Percentiles rank a stretch among this genome's conserved stretches.
Conservation (phyloP, 2,329 filamentous ascomycete genomes). For the Thielaviopsis punctulata region DNA sequence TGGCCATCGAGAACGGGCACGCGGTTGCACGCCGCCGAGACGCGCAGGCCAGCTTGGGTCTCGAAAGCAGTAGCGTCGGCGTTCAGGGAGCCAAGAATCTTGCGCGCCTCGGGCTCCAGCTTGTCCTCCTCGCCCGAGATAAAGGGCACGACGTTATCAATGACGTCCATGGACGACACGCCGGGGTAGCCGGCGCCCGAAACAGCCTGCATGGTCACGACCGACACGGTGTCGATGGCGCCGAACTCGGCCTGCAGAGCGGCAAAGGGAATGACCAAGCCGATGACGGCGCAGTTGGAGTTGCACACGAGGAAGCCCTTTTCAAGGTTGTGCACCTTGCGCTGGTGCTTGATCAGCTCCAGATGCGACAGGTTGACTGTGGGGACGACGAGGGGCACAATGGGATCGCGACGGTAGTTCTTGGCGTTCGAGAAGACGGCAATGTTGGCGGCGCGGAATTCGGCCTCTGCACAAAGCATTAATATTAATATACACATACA, state of each 20-base stretch:
- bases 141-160: conserved; percentile 91
- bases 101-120: conserved; percentile 82
- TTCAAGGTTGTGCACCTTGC: conserved; percentile 50
- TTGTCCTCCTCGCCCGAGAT: conserved; percentile 94
- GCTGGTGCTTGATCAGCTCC: conserved; percentile 76
- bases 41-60: conserved; percentile 55
- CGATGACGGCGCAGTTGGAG: conserved; percentile 95
- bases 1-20: conserved; percentile 93
- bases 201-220: conserved; percentile 90
- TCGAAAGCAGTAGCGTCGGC: conserved; percentile 54
- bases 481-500: not conserved
- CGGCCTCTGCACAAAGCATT: conserved; percentile 47
- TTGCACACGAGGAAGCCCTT: conserved; percentile 95
- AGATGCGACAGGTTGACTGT: conserved; percentile 86
- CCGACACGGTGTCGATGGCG: conserved; percentile 53
- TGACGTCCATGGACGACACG: conserved; percentile 82
- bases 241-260: conserved; percentile 79
- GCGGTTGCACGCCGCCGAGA: conserved; percentile 80
- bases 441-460: conserved; percentile 74
- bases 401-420: conserved; percentile 81
- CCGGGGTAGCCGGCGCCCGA: conserved; percentile 85
- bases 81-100: conserved; percentile 73
- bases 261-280: conserved; percentile 85
- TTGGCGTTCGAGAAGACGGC: conserved; percentile 96
- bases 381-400: conserved; percentile 84